A percentile compares a stretch with the other conserved stretches of the same genome.
phyloP scores from a whole-genome alignment of 2,329 filamentous ascomycete species.

The Ceratocystis papillata region DNA sequence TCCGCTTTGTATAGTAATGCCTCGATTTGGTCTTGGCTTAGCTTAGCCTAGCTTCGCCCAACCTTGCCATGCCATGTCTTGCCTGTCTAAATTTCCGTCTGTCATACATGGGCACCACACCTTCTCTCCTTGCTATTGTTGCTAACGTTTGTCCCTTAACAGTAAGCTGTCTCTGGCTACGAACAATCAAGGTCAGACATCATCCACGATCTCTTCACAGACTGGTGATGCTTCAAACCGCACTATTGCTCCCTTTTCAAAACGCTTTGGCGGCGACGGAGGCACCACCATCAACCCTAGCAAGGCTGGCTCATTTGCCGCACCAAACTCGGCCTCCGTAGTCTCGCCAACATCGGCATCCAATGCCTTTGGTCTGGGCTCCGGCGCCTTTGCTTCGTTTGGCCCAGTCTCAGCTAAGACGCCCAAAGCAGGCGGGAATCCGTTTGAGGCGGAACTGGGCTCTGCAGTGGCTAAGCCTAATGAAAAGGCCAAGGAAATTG shows the following conservation, averaged over 20 bases:
- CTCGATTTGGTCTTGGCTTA: not conserved
- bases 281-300: slow-evolving; percentile 53
- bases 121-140: not conserved
- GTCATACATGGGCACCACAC: too few relatives aligned
- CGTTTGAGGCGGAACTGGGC: slow-evolving; percentile 63
- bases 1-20: too few relatives aligned
- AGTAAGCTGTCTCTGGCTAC: slow-evolving; percentile 88
- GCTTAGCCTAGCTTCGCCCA: not conserved
- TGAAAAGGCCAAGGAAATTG: slow-evolving; percentile 30
- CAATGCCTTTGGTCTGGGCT: slow-evolving; percentile 85
- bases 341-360: slow-evolving; percentile 66
- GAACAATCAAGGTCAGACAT: slow-evolving; percentile 45
- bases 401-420: slow-evolving; percentile 61
- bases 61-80: not conserved
- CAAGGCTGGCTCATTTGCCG: slow-evolving; percentile 66
- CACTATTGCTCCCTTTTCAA: slow-evolving; percentile 51
- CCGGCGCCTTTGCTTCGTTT: slow-evolving; percentile 84
- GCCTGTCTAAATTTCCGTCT: too few relatives aligned
- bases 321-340: slow-evolving; percentile 59
- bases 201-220: slow-evolving; percentile 36
- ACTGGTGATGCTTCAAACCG: slow-evolving; percentile 49
- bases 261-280: slow-evolving; percentile 60
- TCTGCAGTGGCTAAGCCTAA: slow-evolving; percentile 30
- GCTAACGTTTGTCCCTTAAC: slow-evolving; percentile 25
- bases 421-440: slow-evolving; percentile 70